These are phyloP conservation scores for Sporobolomyces roseus DNA, from an alignment of 768 basidiomycete genomes.

Conservation along the genomic window DNA sequence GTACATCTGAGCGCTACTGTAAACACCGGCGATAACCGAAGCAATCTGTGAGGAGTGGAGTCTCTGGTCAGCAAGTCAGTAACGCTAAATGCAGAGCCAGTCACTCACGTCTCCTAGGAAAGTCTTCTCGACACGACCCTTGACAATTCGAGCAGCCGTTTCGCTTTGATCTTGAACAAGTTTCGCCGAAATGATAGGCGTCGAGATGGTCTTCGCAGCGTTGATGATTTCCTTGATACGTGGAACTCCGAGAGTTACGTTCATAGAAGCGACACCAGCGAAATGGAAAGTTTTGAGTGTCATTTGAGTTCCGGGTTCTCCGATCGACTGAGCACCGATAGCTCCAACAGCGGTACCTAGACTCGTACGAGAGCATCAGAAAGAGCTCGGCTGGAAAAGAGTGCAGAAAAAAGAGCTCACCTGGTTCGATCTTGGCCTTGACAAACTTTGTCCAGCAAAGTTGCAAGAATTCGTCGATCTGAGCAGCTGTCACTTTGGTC, in stretches of 20 bases:
- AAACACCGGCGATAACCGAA: conserved; percentile 88
- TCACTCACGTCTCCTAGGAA: conserved; percentile 76
- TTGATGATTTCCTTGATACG: conserved; percentile 99
- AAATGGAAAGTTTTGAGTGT: conserved; percentile 99
- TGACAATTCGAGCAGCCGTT: conserved; percentile 94
- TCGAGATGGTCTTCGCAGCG: conserved; percentile 93
- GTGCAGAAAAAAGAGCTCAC: conserved; percentile 49
- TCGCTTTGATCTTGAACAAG: conserved; percentile 73
- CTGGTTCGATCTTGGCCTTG: conserved; percentile 93
- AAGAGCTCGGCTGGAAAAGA: neutral
- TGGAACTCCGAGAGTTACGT: conserved; percentile 98
- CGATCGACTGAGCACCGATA: conserved; percentile 97
- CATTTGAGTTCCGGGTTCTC: conserved; percentile 99
- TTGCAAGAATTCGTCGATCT: conserved; percentile 74
- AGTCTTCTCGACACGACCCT: conserved; percentile 92
- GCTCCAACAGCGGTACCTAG: conserved; percentile 95
- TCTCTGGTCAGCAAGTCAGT: neutral
- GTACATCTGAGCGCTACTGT: conserved; percentile 87
- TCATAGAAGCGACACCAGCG: conserved; percentile 99
- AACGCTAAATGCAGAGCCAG: neutral
- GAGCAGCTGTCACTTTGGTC: conserved; percentile 77
- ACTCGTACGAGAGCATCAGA: neutral
- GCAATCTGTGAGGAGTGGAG: conserved; percentile 62
- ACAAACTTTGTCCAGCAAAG: conserved; percentile 87
- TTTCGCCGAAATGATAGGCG: conserved; percentile 96